Evolutionary conservation across 306 rosid species (phyloP).

Genomic region (Arachis stenosperma): DNA sequence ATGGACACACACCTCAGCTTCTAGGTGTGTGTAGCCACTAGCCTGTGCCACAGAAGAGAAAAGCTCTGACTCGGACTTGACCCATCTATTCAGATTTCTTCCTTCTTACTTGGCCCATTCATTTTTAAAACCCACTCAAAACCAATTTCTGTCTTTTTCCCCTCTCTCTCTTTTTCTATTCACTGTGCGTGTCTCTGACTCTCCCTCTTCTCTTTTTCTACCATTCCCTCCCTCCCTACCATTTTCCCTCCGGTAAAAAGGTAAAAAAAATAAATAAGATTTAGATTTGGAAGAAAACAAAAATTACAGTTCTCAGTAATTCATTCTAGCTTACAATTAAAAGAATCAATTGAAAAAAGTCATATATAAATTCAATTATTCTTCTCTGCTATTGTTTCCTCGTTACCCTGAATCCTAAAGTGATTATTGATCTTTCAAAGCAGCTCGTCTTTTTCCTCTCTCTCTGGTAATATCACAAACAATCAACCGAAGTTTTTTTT

Average conservation of each 20-base stretch:
- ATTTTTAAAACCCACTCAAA: neutral
- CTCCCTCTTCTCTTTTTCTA: neutral
- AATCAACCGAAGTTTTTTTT: neutral
- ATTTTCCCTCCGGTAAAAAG: constrained; percentile 14
- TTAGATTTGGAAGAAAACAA: too few species aligned
- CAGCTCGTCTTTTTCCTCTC: neutral
- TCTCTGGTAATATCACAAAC: constrained; percentile 20
- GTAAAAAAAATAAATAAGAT: neutral
- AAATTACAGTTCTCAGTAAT: neutral
- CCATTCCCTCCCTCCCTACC: constrained; percentile 3
- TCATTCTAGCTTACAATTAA: neutral
- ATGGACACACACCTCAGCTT: too few species aligned
- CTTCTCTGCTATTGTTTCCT: neutral
- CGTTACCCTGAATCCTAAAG: constrained; percentile 8
- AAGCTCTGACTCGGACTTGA: constrained; percentile 18
- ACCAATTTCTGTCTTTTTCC: neutral
- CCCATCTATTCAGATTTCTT: neutral
- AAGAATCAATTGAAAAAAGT: neutral
- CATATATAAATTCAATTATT: neutral
- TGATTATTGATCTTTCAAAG: constrained; percentile 33
- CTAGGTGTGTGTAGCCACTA: too few species aligned
- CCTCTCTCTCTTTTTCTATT: neutral
- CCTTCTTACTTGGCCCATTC: neutral
- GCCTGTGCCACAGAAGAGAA: neutral
- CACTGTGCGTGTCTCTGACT: constrained; percentile 10